phyloP scores from a whole-genome alignment of 352 stramenopile genomes.

The Chrysophaeum taylorii region DNA sequence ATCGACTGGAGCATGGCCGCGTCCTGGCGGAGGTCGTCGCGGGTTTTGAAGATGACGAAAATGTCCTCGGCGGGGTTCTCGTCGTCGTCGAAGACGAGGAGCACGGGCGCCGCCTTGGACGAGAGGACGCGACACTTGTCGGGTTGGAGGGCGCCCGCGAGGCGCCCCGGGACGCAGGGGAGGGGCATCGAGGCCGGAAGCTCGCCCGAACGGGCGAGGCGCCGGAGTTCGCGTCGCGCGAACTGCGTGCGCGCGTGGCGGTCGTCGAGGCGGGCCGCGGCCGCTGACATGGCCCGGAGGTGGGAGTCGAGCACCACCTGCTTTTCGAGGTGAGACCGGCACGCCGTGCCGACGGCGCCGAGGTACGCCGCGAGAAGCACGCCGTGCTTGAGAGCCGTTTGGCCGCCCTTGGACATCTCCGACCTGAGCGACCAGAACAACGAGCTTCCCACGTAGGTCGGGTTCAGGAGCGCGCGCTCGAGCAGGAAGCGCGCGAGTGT shows the following conservation, averaged over 20 bases:
- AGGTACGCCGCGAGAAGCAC: slow-evolving; percentile 49
- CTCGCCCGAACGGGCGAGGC: background rate
- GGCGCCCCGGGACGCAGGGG: background rate
- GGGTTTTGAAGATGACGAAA: slow-evolving; percentile 68
- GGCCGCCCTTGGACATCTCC: slow-evolving; percentile 25
- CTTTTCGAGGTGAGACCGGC: slow-evolving; percentile 67
- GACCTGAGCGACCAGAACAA: slow-evolving; percentile 46
- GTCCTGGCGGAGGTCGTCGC: slow-evolving; percentile 80
- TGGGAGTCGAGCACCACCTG: slow-evolving; percentile 76
- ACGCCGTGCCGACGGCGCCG: slow-evolving; percentile 53
- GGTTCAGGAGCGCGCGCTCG: slow-evolving; percentile 32
- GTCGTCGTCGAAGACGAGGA: slow-evolving; percentile 54
- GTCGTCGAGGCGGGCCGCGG: slow-evolving; percentile 21
- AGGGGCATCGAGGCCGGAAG: background rate
- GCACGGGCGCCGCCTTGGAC: slow-evolving; percentile 74
- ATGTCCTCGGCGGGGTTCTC: slow-evolving; percentile 9
- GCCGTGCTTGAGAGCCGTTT: slow-evolving; percentile 21
- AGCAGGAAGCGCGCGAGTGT: slow-evolving; percentile 43
- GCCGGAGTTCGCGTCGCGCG: background rate
- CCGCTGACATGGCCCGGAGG: slow-evolving; percentile 42
- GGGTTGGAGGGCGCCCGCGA: slow-evolving; percentile 29
- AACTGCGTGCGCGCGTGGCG: background rate
- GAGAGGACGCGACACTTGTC: slow-evolving; percentile 76
- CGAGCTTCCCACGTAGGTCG: slow-evolving; percentile 32
- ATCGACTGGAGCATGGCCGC: slow-evolving; percentile 79